Base-by-base conservation (phyloP, 2,329 filamentous ascomycete genomes). In the Aspergillus ochraceus region DNA sequence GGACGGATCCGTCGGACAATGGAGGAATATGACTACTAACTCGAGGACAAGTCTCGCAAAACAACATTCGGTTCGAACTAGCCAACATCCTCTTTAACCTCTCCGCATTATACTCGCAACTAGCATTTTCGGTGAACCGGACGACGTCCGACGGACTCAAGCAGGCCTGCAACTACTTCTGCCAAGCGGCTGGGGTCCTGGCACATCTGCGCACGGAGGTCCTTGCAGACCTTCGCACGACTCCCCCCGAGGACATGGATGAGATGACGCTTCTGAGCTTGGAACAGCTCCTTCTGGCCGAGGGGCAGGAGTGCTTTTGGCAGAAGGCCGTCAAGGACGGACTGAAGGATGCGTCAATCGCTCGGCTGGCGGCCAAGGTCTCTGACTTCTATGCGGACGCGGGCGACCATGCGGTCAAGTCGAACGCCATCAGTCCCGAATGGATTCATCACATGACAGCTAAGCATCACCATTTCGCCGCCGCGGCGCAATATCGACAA, bases 371-470 rank as follows among this genome's bases (percentile, higher is more conserved):
- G 4, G 92, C 92, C 3, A 88, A 92, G 62, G 92, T 98, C 4
- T 96, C 91, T 2, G 95, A 99, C 71, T 85, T 96, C 49, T 99
- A 98, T 76, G 90, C 88, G 55, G 81, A 88, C 56, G 92, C 93
- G 0, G 88, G 90, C 6, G 94, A 97, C 68, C 89, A 88, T 64
- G 93, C 92, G 10, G 88, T 96, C 72, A 91, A 92, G 75, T 97
- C 92, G 63, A 89, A 97, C 69, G 88, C 91, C 17, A 88, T 98
- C 66, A 95, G 91, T 73, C 93, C 90, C 58, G 90, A 95, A 63
- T 98, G 94, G 95, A 97, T 99, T 67, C 94, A 98, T 76, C 94
- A 98, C 73, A 93, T 96, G 85, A 93, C 90, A 26, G 95, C 94
- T 6, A 99, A 98, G 74, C 93, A 98, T 71, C 91, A 97, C 71